phyloP scores from a whole-genome alignment of 345 rosid genomes.

The Arabidopsis arenosa region DNA sequence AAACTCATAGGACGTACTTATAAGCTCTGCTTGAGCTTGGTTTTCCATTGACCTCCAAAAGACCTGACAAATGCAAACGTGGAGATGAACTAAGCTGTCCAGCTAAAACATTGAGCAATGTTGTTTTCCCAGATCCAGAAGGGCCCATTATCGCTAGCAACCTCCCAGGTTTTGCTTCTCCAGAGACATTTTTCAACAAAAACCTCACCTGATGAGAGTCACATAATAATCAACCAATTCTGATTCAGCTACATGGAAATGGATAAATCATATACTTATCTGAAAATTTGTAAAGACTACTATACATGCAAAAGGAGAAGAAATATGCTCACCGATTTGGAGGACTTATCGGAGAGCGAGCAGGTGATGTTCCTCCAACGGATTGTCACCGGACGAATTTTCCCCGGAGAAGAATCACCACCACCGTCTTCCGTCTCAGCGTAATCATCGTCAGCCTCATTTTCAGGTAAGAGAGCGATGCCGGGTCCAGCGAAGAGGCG shows the following conservation, averaged over 20 bases:
- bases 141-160: conserved; percentile 97
- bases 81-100: conserved; percentile 78
- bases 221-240: conserved; percentile 20
- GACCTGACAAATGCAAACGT: conserved; percentile 82
- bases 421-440: conserved; percentile 43
- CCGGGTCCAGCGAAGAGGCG: conserved; percentile 85
- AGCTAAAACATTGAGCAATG: conserved; percentile 88
- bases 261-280: background rate
- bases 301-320: conserved; percentile 19
- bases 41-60: conserved; percentile 83
- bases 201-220: conserved; percentile 71
- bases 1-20: conserved; percentile 54
- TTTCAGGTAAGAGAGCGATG: conserved; percentile 63
- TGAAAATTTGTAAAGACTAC: background rate
- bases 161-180: conserved; percentile 95
- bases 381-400: conserved; percentile 75
- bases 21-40: conserved; percentile 65
- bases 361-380: conserved; percentile 86
- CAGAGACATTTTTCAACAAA: conserved; percentile 79
- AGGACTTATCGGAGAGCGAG: conserved; percentile 78
- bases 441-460: conserved; percentile 49
- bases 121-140: conserved; percentile 98
- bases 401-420: conserved; percentile 55
- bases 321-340: conserved; percentile 64
- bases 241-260: conserved; percentile 11